These are phyloP conservation scores for Omphalea diandra DNA, from an alignment of 441 rosid genomes.

Conservation along the genomic window DNA sequence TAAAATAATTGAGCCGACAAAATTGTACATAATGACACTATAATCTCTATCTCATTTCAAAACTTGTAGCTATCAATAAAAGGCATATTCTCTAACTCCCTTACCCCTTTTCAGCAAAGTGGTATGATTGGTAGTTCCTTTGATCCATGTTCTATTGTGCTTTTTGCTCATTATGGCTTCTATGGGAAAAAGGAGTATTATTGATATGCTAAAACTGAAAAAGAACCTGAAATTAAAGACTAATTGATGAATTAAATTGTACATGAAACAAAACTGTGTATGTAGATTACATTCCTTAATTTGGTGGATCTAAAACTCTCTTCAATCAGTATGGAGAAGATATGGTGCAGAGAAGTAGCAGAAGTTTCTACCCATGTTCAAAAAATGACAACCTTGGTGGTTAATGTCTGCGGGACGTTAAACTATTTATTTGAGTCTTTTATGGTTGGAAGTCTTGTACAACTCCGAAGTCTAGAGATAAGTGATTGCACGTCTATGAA, in stretches of 20 bases:
- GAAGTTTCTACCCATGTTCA: not conserved
- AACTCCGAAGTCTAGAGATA: constrained; percentile 1
- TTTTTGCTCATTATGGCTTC: not conserved
- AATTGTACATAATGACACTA: not conserved
- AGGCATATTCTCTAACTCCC: not conserved
- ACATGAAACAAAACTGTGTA: too few relatives aligned
- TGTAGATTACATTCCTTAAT: not conserved
- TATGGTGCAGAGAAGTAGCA: constrained; percentile 3
- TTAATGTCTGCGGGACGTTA: not conserved
- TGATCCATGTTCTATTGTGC: not conserved
- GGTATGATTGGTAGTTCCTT: not conserved
- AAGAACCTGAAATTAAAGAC: too few relatives aligned
- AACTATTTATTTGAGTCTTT: not conserved
- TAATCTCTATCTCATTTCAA: not conserved
- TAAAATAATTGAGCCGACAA: not conserved
- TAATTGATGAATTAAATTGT: too few relatives aligned
- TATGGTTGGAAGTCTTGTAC: constrained; percentile 9
- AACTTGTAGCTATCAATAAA: not conserved
- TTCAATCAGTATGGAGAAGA: not conserved
- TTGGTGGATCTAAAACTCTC: not conserved
- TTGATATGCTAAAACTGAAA: too few relatives aligned
- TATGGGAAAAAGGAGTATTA: too few relatives aligned
- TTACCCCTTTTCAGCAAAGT: constrained; percentile 1
- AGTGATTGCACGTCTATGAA: not conserved
- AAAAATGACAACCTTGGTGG: not conserved